phyloP scores from a whole-genome alignment of 495 filamentous ascomycete genomes.

The Penicillium daleae region DNA sequence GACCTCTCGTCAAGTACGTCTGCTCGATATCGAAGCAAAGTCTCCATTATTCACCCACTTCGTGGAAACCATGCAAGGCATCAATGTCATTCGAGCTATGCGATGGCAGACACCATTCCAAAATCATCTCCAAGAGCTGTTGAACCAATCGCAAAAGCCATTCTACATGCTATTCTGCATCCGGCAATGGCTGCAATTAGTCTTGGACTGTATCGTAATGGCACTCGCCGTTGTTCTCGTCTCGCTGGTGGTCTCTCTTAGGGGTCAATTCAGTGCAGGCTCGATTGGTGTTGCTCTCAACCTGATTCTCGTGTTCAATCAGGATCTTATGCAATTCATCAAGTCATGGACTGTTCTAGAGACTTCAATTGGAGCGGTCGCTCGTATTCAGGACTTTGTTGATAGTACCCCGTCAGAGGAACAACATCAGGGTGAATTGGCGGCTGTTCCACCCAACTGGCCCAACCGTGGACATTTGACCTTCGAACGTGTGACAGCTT shows the following conservation, averaged over 20 bases:
- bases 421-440: neutral
- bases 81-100: constrained; percentile 52
- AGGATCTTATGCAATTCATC: constrained; percentile 13
- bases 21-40: constrained; percentile 56
- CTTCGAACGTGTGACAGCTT: constrained; percentile 13
- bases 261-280: constrained; percentile 18
- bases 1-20: constrained; percentile 58
- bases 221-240: constrained; percentile 38
- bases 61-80: constrained; percentile 46
- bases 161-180: constrained; percentile 49
- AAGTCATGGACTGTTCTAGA: constrained; percentile 28
- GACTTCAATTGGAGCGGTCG: constrained; percentile 32
- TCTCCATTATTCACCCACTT: constrained; percentile 65
- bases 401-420: constrained; percentile 21
- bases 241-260: constrained; percentile 20
- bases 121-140: constrained; percentile 20
- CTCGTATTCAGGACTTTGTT: constrained; percentile 26
- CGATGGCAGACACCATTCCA: constrained; percentile 38
- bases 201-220: constrained; percentile 45
- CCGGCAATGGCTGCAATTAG: constrained; percentile 46
- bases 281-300: constrained; percentile 28
- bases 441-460: constrained; percentile 6
- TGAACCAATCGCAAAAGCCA: constrained; percentile 44
- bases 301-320: constrained; percentile 26
- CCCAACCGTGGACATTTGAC: constrained; percentile 6